These are phyloP conservation scores for Carex parvula DNA, from an alignment of 176 grass and related monocot species.

Conservation along the genomic window DNA sequence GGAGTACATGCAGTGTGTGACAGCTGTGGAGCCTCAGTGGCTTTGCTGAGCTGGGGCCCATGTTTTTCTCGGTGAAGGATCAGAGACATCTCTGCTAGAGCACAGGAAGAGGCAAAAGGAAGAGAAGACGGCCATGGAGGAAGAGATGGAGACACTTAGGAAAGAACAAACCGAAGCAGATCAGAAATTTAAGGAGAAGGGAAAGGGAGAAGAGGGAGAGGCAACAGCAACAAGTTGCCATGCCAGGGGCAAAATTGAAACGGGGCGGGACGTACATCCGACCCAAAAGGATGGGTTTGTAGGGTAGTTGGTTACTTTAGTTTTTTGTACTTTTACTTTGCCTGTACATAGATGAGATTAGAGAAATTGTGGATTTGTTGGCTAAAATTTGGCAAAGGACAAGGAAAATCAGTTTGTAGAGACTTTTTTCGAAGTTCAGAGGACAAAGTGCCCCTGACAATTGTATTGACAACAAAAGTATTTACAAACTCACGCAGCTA, in stretches of 20 bases:
- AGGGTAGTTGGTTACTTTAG: constrained; percentile 8
- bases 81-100: constrained; percentile 77
- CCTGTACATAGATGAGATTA: not conserved
- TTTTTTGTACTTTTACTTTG: not conserved
- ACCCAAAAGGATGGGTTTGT: constrained; percentile 75
- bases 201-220: constrained; percentile 72
- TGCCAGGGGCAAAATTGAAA: constrained; percentile 87
- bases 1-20: constrained; percentile 99
- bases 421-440: too few relatives aligned
- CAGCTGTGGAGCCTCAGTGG: constrained; percentile 88
- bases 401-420: too few relatives aligned
- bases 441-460: too few relatives aligned
- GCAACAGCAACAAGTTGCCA: constrained; percentile 82
- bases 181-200: constrained; percentile 43
- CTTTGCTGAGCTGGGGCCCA: constrained; percentile 85
- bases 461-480: too few relatives aligned
- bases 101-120: constrained; percentile 95
- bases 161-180: constrained; percentile 66
- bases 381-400: too few relatives aligned
- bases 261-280: constrained; percentile 66
- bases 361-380: too few relatives aligned
- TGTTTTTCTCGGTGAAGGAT: constrained; percentile 97
- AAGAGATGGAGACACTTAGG: constrained; percentile 93
- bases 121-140: constrained; percentile 84
- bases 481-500: too few relatives aligned